Base-by-base conservation (phyloP, 192 early-diverging fungal species). In the Backusella liffmaniae region DNA sequence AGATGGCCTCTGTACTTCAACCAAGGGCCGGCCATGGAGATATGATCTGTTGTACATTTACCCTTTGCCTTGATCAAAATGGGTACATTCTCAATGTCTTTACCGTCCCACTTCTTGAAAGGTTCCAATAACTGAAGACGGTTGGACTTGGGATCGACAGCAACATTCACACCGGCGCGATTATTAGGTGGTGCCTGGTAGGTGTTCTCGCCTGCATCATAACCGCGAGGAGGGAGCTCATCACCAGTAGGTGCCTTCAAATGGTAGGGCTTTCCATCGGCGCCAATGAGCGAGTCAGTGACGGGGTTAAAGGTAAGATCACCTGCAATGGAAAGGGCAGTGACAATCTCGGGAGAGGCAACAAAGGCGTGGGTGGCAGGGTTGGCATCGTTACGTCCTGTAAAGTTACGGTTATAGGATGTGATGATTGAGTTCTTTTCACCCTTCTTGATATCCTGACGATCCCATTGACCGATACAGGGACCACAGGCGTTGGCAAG, bases 341-440 rank as follows among this genome's bases (percentile, higher is more conserved):
- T 98, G 83, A 97, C 96, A 51, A 83, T 83, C 69, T 99, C 97
- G 67, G 97, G 97, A 34, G 92, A 94, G 79, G 97, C 92, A 66
- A 99, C 96, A 77, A 99, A 99, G 76, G 94, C 93, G 84, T 97
- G 96, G 77, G 97, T 99, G 70, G 91, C 89, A 53, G 97, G 96
- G 92, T 97, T 97, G 82, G 93, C 95, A 86, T 99, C 97, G 88
- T 99, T 99, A 91, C 97, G 95, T 69, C 95, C 97, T 62, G 96
- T 97, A 84, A 99, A 99, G 93, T 99, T 99, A 85, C 97, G 93
- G 92, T 99, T 99, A 91, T 97, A 99, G 67, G 96, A 97, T 80
- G 96, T 99, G 83, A 99, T 90, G 87, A 99, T 99, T 13, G 95
- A 94, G 91, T 99, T 99, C 86, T 93, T 92, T 56, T 94, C 94